Conservation (phyloP, 2,329 filamentous ascomycete species). For the Cladophialophora psammophila region DNA sequence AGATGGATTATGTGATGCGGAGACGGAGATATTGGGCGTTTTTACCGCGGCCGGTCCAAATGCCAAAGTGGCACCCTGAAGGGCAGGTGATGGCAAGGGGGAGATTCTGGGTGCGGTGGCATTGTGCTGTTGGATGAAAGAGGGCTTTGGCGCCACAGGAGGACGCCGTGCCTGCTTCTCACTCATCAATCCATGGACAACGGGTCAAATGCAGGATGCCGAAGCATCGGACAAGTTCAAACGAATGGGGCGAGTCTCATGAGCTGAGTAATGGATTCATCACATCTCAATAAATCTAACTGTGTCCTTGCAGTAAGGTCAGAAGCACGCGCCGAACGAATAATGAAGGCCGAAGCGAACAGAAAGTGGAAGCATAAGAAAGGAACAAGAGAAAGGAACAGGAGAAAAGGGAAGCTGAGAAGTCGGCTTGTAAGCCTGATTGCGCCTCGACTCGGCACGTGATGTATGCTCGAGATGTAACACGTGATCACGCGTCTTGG, state of each 20-base stretch:
- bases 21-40: constrained; percentile 19
- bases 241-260: constrained; percentile 20
- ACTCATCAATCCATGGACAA: constrained; percentile 40
- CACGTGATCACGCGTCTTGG: constrained; percentile 4
- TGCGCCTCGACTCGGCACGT: constrained; percentile 1
- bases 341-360: background rate
- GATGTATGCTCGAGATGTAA: background rate
- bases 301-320: constrained; percentile 1
- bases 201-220: constrained; percentile 24
- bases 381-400: constrained; percentile 16
- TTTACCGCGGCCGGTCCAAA: constrained; percentile 34
- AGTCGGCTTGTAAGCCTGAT: constrained; percentile 4
- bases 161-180: constrained; percentile 40
- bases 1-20: constrained; percentile 32
- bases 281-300: constrained; percentile 14
- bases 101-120: constrained; percentile 25
- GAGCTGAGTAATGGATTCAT: constrained; percentile 28
- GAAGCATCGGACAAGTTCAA: constrained; percentile 24
- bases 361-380: background rate
- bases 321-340: constrained; percentile 8
- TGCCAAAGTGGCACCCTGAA: constrained; percentile 38
- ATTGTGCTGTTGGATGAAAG: constrained; percentile 34
- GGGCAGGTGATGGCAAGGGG: constrained; percentile 33
- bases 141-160: constrained; percentile 40
- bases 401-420: background rate